Percentiles rank a stretch among this genome's conserved stretches.
These are phyloP conservation scores for Pseudogymnoascus sp. DNA, from an alignment of 2,329 filamentous ascomycete species.

Conservation along the genomic window DNA sequence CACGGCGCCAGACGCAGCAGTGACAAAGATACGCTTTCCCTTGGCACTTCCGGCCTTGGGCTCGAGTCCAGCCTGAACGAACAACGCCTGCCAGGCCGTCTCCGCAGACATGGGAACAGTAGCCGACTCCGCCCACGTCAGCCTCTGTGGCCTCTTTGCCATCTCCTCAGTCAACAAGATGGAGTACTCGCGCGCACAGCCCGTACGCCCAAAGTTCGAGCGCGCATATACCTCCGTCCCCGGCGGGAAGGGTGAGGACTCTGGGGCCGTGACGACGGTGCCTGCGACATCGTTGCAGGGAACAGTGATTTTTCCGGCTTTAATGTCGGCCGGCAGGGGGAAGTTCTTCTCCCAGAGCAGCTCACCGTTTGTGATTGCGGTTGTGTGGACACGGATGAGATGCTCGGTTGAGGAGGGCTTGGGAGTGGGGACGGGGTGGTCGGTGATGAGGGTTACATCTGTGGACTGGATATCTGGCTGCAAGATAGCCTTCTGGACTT, in stretches of 20 bases:
- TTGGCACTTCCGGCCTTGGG: constrained; percentile 17
- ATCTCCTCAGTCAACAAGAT: constrained; percentile 30
- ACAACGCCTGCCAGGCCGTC: constrained; percentile 38
- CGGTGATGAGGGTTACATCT: constrained; percentile 8
- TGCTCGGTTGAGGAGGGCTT: constrained; percentile 24
- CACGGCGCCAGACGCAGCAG: constrained; percentile 36
- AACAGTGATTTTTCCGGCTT: constrained; percentile 22
- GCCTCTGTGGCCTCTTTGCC: constrained; percentile 27
- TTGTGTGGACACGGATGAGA: constrained; percentile 33
- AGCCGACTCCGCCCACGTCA: constrained; percentile 31
- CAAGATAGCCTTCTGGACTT: not conserved
- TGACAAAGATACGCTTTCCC: constrained; percentile 34
- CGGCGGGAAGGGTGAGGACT: constrained; percentile 29
- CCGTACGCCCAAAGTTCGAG: constrained; percentile 29
- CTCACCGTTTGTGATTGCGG: constrained; percentile 35
- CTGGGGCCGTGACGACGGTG: constrained; percentile 30
- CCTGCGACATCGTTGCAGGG: constrained; percentile 37
- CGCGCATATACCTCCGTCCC: constrained; percentile 33
- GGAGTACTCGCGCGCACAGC: constrained; percentile 32
- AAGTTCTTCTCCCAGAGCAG: constrained; percentile 34
- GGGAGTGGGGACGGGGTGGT: constrained; percentile 20
- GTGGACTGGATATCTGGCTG: constrained; percentile 11
- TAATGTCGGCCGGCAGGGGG: constrained; percentile 13
- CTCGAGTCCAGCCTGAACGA: constrained; percentile 29
- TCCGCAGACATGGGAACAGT: constrained; percentile 33